Conservation (phyloP, 441 rosid species). For the Cnidoscolus chayamansa region DNA sequence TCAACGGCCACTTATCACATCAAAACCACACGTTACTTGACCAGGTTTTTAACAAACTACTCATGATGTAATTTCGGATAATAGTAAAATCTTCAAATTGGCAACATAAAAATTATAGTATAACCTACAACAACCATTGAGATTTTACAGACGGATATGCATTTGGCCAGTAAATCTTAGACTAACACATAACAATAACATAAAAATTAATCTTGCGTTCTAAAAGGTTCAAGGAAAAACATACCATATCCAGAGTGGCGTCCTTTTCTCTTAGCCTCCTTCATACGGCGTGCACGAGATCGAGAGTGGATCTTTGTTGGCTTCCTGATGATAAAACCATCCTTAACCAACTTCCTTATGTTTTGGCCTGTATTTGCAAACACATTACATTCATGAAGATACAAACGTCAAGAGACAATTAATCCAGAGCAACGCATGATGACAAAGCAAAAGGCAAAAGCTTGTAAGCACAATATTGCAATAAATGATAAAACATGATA, state of each 20-base stretch:
- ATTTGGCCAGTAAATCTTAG: neutral
- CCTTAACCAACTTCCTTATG: constrained; percentile 89
- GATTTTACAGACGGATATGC: neutral
- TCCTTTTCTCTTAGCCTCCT: constrained; percentile 86
- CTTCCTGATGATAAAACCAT: constrained; percentile 94
- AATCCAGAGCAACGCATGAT: neutral
- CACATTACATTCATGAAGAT: neutral
- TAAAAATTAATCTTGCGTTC: no score
- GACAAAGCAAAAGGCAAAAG: neutral
- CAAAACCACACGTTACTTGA: neutral
- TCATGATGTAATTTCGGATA: neutral
- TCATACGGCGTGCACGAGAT: constrained; percentile 77
- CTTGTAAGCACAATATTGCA: neutral
- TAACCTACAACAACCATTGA: neutral
- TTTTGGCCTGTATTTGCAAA: constrained; percentile 58
- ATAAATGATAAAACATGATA: neutral
- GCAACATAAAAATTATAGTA: neutral
- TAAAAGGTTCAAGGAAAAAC: neutral
- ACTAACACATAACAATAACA: neutral
- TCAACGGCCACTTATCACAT: neutral
- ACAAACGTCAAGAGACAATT: neutral
- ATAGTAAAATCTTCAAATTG: neutral
- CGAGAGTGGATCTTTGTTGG: constrained; percentile 96
- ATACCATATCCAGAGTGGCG: constrained; percentile 91
- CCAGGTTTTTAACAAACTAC: neutral